phyloP scores from a whole-genome alignment of 78 protist genomes.

The Goniomonas avonlea region DNA sequence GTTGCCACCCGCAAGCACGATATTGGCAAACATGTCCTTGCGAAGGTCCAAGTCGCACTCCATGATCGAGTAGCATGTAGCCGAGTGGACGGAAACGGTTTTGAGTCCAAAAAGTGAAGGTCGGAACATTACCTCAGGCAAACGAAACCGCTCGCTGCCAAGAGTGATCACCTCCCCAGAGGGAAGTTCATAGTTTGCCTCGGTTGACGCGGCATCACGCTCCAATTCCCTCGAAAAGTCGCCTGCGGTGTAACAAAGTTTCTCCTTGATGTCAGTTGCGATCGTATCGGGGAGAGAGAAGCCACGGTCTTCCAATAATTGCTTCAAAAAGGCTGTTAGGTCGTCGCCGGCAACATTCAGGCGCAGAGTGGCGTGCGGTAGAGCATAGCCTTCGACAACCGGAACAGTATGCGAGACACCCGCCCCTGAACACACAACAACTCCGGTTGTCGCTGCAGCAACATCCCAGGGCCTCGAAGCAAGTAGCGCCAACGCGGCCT shows the following conservation, averaged over 20 bases:
- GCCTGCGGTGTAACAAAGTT: too few relatives aligned
- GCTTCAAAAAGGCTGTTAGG: constrained; percentile 2
- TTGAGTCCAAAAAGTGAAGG: constrained; percentile 28
- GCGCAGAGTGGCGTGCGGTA: constrained; percentile 26
- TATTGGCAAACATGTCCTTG: constrained; percentile 39
- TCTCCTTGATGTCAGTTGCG: too few relatives aligned
- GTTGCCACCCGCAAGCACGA: constrained; percentile 62
- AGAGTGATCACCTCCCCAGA: constrained; percentile 1
- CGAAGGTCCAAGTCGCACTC: constrained; percentile 48
- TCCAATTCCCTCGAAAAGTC: too few relatives aligned
- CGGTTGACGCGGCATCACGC: too few relatives aligned
- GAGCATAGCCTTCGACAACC: constrained; percentile 18
- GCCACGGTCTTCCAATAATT: not conserved
- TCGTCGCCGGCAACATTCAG: constrained; percentile 35
- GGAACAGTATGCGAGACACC: constrained; percentile 41
- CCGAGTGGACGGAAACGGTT: constrained; percentile 30
- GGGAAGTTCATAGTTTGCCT: too few relatives aligned
- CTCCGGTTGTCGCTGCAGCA: constrained; percentile 38
- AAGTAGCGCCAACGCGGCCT: too few relatives aligned
- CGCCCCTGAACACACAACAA: constrained; percentile 45
- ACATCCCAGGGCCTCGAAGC: constrained; percentile 38
- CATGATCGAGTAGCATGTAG: constrained; percentile 27
- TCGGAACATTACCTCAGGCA: constrained; percentile 14
- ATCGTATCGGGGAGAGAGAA: too few relatives aligned
- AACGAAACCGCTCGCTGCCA: constrained; percentile 28